Conservation (phyloP, 139 green algal species). For the Chlamydomonas sphaeroides region DNA sequence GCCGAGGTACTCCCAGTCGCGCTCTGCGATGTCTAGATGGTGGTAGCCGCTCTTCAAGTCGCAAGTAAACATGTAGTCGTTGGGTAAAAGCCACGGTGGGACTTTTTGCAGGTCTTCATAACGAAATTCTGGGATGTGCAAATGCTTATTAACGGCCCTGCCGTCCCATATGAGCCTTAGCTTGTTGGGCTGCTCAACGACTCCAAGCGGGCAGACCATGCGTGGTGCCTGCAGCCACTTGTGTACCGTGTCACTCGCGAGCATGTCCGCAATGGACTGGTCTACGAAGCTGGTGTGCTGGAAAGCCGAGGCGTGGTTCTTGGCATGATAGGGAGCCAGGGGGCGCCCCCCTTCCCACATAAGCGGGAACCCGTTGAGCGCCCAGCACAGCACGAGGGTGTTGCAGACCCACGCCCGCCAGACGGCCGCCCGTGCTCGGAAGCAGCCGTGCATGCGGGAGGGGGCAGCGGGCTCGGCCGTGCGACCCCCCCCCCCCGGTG, state of each 20-base stretch:
- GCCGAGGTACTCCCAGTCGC: background rate
- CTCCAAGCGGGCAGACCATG: constrained; percentile 10
- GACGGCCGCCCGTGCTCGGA: no score
- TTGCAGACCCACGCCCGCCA: no score
- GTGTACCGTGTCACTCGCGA: background rate
- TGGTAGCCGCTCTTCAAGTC: background rate
- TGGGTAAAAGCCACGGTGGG: background rate
- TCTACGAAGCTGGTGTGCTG: background rate
- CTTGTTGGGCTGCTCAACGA: constrained; percentile 4
- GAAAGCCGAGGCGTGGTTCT: background rate
- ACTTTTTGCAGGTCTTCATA: no score
- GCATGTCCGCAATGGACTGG: background rate
- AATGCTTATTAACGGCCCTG: no score
- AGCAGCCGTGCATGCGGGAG: no score
- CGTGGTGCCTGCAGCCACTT: background rate
- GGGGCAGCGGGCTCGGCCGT: no score
- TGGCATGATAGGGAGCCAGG: background rate
- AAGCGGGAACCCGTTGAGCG: no score
- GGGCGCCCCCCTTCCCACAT: background rate
- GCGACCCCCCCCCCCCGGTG: no score
- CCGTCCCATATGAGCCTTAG: constrained; percentile 2
- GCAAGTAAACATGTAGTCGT: background rate
- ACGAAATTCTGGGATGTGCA: no score
- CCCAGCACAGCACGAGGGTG: background rate
- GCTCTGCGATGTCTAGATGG: background rate